phyloP scores from a whole-genome alignment of 768 basidiomycete species.

The Macrolepiota fuliginosa region DNA sequence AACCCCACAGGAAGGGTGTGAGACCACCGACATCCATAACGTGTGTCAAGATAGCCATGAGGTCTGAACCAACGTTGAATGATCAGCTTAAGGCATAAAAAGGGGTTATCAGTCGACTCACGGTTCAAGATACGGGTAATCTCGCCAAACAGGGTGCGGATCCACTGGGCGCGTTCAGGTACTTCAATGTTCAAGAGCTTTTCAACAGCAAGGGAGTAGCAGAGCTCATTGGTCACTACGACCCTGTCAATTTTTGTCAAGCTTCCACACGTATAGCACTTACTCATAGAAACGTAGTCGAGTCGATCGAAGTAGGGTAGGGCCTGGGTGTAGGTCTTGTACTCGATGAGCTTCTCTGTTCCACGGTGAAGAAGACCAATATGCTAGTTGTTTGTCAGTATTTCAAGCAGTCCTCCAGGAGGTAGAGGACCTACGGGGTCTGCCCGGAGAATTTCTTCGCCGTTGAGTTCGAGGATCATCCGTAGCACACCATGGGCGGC shows the following conservation, averaged over 20 bases:
- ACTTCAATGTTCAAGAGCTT: slow-evolving; percentile 97
- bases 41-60: slow-evolving; percentile 96
- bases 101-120: slow-evolving; percentile 30
- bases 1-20: slow-evolving; percentile 99
- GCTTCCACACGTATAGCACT: slow-evolving; percentile 24
- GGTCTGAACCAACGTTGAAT: slow-evolving; percentile 51
- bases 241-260: neutral
- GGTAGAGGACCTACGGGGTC: slow-evolving; percentile 60
- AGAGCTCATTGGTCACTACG: slow-evolving; percentile 97
- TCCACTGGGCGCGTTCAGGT: slow-evolving; percentile 97
- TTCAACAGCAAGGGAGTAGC: slow-evolving; percentile 96
- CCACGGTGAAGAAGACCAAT: slow-evolving; percentile 96
- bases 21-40: slow-evolving; percentile 98
- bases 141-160: slow-evolving; percentile 95
- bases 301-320: slow-evolving; percentile 98
- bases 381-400: slow-evolving; percentile 50
- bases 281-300: slow-evolving; percentile 99
- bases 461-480: slow-evolving; percentile 95
- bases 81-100: neutral
- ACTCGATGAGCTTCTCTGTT: slow-evolving; percentile 98
- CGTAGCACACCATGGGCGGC: slow-evolving; percentile 98
- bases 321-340: slow-evolving; percentile 97
- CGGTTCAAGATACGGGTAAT: slow-evolving; percentile 95
- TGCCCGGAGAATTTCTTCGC: slow-evolving; percentile 88
- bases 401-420: neutral